These are phyloP conservation scores for Penicillium freii DNA, from an alignment of 2,329 filamentous ascomycete genomes.

Conservation along the genomic window DNA sequence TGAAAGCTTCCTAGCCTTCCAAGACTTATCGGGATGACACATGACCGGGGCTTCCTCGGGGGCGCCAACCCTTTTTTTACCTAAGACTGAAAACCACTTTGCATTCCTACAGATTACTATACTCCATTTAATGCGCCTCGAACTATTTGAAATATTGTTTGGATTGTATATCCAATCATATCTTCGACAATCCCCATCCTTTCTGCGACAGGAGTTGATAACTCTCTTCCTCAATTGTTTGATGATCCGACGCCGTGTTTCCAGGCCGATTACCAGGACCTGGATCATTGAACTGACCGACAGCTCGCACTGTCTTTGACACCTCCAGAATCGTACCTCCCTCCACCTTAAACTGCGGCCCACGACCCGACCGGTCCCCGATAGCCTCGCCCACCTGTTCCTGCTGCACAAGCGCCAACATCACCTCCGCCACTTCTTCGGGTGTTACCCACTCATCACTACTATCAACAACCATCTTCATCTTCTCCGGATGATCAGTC, in stretches of 20 bases:
- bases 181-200: constrained; percentile 49
- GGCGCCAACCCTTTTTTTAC: background rate
- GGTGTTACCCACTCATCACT: constrained; percentile 59
- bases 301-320: constrained; percentile 52
- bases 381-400: constrained; percentile 41
- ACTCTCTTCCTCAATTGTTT: constrained; percentile 49
- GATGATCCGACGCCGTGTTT: constrained; percentile 46
- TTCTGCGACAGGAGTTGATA: constrained; percentile 48
- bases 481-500: constrained; percentile 61
- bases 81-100: background rate
- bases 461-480: constrained; percentile 49
- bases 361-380: constrained; percentile 32
- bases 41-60: constrained; percentile 1
- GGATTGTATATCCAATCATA: background rate
- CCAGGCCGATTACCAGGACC: constrained; percentile 51
- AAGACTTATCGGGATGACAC: constrained; percentile 6
- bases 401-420: constrained; percentile 56
- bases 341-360: constrained; percentile 35
- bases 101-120: background rate
- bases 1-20: background rate
- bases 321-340: constrained; percentile 59
- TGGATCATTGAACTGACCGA: constrained; percentile 53
- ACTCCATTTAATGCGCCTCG: background rate
- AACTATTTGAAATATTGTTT: background rate
- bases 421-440: constrained; percentile 59